These are phyloP conservation scores for Desmodesmus armatus DNA, from an alignment of 139 green algal genomes.

Conservation along the genomic window DNA sequence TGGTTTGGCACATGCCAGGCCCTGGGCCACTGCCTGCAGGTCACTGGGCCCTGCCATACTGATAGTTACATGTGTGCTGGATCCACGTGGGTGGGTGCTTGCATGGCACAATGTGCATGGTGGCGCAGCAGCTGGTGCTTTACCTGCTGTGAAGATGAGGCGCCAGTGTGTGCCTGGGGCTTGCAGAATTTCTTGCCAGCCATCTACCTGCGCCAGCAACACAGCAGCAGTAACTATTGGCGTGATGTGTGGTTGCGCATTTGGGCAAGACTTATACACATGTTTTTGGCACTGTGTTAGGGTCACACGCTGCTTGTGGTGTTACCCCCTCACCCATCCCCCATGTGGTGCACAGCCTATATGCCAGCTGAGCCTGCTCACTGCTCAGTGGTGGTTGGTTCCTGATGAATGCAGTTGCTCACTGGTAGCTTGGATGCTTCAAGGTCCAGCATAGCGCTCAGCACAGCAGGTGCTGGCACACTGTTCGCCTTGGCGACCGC, in stretches of 20 bases:
- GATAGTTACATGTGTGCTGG: too few relatives aligned
- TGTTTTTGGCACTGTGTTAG: neutral
- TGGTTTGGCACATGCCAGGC: neutral
- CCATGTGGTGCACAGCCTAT: too few relatives aligned
- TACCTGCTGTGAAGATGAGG: slow-evolving; percentile 47
- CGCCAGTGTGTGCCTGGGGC: slow-evolving; percentile 33
- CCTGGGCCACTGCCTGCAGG: too few relatives aligned
- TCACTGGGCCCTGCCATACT: too few relatives aligned
- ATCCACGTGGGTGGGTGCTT: neutral
- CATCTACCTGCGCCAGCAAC: slow-evolving; percentile 22
- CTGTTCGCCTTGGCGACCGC: slow-evolving; percentile 13
- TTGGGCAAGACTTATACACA: too few relatives aligned
- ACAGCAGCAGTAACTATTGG: neutral
- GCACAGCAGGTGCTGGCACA: slow-evolving; percentile 35
- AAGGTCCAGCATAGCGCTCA: slow-evolving; percentile 39
- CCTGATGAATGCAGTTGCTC: too few relatives aligned
- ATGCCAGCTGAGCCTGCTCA: neutral
- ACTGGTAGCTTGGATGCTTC: slow-evolving; percentile 36
- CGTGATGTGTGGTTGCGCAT: too few relatives aligned
- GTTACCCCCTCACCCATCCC: too few relatives aligned
- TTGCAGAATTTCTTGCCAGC: slow-evolving; percentile 31
- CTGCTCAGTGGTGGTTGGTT: too few relatives aligned
- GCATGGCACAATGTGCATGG: neutral
- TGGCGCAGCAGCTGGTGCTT: too few relatives aligned
- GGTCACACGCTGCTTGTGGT: neutral